A percentile compares a stretch with the other conserved stretches of the same genome.
phyloP scores from a whole-genome alignment of 345 rosid species.

The Chamaenerion angustifolium region DNA sequence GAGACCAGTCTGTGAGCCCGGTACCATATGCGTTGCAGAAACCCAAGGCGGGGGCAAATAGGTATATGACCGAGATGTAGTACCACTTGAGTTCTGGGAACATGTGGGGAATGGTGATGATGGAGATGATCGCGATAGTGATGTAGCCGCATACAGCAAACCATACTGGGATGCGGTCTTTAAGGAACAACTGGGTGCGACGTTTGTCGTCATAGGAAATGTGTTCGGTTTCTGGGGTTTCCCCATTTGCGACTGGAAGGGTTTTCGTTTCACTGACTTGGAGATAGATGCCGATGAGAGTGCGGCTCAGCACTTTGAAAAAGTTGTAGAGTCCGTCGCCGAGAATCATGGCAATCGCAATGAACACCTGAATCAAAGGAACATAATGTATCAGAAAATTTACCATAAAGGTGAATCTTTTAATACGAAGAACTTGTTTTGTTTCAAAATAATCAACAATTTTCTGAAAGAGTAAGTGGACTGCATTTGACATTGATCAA shows the following conservation, averaged over 20 bases:
- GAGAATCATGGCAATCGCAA: slow-evolving; percentile 12
- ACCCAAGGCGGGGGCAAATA: slow-evolving; percentile 10
- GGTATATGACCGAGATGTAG: slow-evolving; percentile 13
- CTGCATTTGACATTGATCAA: too few relatives aligned
- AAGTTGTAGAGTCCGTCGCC: slow-evolving; percentile 23
- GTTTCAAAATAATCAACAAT: too few relatives aligned
- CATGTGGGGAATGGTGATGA: slow-evolving; percentile 8
- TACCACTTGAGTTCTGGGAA: slow-evolving; percentile 19
- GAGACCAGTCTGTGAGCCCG: slow-evolving; percentile 18
- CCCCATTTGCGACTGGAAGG: slow-evolving; percentile 7
- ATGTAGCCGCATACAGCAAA: slow-evolving; percentile 7
- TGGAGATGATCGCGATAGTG: slow-evolving; percentile 9
- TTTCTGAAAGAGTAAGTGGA: too few relatives aligned
- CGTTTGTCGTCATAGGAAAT: slow-evolving; percentile 11
- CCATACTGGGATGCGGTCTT: slow-evolving; percentile 17
- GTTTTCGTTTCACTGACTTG: not conserved
- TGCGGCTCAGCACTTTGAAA: slow-evolving; percentile 11
- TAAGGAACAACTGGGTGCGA: slow-evolving; percentile 10
- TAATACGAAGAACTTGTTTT: too few relatives aligned
- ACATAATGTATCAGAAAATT: too few relatives aligned
- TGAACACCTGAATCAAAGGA: slow-evolving; percentile 8
- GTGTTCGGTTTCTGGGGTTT: not conserved
- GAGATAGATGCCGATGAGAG: slow-evolving; percentile 3
- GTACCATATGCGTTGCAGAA: slow-evolving; percentile 20
- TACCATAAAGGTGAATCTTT: too few relatives aligned